Conservation (phyloP, 495 filamentous ascomycete genomes). For the Aeminium ludgeri region DNA sequence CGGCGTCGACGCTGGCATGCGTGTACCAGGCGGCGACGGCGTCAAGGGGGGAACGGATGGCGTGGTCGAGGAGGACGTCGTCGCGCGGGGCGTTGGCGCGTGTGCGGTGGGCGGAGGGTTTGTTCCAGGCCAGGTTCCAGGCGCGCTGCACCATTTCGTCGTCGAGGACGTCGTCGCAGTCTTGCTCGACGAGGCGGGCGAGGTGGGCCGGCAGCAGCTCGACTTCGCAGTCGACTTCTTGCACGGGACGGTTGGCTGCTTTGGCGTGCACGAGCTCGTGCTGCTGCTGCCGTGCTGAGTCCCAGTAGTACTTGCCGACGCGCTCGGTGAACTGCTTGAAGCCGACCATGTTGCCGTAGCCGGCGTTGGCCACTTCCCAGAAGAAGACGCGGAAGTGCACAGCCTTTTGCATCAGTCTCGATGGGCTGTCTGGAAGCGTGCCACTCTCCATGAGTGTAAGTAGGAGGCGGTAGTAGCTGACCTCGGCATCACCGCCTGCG, state of each 20-base stretch:
- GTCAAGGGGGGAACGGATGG: conserved; percentile 76
- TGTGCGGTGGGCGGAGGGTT: conserved; percentile 48
- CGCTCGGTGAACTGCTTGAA: conserved; percentile 49
- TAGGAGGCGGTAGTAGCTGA: conserved; percentile 71
- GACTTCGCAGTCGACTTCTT: conserved; percentile 29
- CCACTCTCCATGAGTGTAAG: conserved; percentile 79
- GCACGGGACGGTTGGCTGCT: conserved; percentile 6
- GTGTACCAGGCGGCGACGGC: conserved; percentile 86
- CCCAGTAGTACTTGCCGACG: conserved; percentile 63
- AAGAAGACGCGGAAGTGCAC: conserved; percentile 77
- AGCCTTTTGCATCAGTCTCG: conserved; percentile 78
- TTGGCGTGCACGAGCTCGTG: conserved; percentile 22
- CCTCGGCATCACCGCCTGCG: conserved; percentile 79
- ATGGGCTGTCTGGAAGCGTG: conserved; percentile 70
- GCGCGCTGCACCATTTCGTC: conserved; percentile 66
- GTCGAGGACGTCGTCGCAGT: conserved; percentile 65
- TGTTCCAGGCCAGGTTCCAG: conserved; percentile 83
- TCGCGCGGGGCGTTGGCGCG: conserved; percentile 57
- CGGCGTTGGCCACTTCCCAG: conserved; percentile 54
- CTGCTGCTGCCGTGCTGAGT: conserved; percentile 49
- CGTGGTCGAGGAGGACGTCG: conserved; percentile 66
- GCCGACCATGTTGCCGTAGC: conserved; percentile 40
- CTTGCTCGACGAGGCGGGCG: conserved; percentile 49
- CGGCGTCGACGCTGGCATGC: conserved; percentile 52
- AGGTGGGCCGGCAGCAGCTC: conserved; percentile 66